A percentile compares a stretch with the other conserved stretches of the same genome.
phyloP scores from a whole-genome alignment of 2,329 filamentous ascomycete species.

The Dothistroma pini region DNA sequence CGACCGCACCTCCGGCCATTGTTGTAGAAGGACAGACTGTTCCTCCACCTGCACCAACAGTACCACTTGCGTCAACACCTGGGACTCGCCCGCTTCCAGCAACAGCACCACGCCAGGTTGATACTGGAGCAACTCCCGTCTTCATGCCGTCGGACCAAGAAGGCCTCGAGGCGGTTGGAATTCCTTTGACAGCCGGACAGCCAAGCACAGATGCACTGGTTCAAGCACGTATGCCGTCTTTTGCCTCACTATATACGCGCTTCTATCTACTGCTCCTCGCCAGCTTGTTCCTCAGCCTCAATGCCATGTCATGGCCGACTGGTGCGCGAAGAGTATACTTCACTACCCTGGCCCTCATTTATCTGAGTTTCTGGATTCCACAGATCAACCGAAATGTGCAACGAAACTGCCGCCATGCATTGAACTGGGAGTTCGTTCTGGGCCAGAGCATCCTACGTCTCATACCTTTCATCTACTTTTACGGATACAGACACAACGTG shows the following conservation, averaged over 20 bases:
- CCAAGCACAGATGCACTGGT: slow-evolving; percentile 16
- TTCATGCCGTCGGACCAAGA: slow-evolving; percentile 60
- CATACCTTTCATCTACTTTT: slow-evolving; percentile 81
- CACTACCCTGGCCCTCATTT: slow-evolving; percentile 64
- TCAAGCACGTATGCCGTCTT: slow-evolving; percentile 31
- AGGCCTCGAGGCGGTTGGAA: slow-evolving; percentile 32
- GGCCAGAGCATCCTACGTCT: slow-evolving; percentile 78
- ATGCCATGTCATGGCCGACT: slow-evolving; percentile 56
- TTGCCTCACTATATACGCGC: slow-evolving; percentile 58
- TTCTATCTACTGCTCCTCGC: slow-evolving; percentile 59
- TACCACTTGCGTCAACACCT: background rate
- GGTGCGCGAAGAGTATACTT: slow-evolving; percentile 53
- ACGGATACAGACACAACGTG: slow-evolving; percentile 72
- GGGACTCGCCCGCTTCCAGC: slow-evolving; percentile 10
- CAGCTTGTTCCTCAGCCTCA: slow-evolving; percentile 57
- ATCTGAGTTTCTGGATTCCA: slow-evolving; percentile 87
- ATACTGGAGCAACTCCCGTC: slow-evolving; percentile 49
- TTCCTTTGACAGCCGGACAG: slow-evolving; percentile 40
- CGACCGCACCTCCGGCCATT: background rate
- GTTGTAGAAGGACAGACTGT: background rate
- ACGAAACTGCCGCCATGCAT: slow-evolving; percentile 84
- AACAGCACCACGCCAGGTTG: slow-evolving; percentile 32
- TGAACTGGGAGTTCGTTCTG: slow-evolving; percentile 87
- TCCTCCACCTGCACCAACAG: background rate
- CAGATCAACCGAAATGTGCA: slow-evolving; percentile 88